A percentile compares a stretch with the other conserved stretches of the same genome.
Evolutionary conservation across 441 rosid species (phyloP).

Genomic region (Erysimum pusillum): DNA sequence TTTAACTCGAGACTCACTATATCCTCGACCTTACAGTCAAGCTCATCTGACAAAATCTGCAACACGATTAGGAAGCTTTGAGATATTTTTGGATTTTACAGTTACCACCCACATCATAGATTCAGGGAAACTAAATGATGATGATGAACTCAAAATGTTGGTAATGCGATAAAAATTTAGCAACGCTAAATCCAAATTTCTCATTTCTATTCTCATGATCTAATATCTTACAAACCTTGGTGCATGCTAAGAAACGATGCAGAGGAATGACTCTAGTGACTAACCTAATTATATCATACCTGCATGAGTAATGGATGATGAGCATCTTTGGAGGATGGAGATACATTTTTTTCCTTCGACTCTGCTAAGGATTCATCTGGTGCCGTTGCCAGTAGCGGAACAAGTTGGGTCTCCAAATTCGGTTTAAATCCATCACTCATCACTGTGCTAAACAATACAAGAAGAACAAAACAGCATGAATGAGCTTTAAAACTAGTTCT

Average conservation of each 20-base stretch:
- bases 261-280: constrained; percentile 2
- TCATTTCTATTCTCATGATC: background rate
- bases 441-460: constrained; percentile 73
- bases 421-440: constrained; percentile 95
- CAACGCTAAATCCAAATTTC: background rate
- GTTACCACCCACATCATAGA: constrained; percentile 15
- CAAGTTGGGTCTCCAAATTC: constrained; percentile 86
- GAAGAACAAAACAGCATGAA: constrained; percentile 35
- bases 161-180: background rate
- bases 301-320: constrained; percentile 93
- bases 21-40: constrained; percentile 70
- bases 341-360: constrained; percentile 56
- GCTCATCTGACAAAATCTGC: constrained; percentile 79
- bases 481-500: constrained; percentile 29
- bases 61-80: constrained; percentile 18
- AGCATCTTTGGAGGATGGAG: constrained; percentile 58
- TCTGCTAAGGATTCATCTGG: constrained; percentile 61
- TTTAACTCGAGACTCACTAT: constrained; percentile 86
- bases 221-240: background rate
- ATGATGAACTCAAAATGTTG: constrained; percentile 7
- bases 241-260: background rate
- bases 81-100: constrained; percentile 3
- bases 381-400: constrained; percentile 78
- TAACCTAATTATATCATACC: constrained; percentile 49
- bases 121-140: background rate